These are phyloP conservation scores for Posidonia australis DNA, from an alignment of 106 monocot species.

Conservation along the genomic window DNA sequence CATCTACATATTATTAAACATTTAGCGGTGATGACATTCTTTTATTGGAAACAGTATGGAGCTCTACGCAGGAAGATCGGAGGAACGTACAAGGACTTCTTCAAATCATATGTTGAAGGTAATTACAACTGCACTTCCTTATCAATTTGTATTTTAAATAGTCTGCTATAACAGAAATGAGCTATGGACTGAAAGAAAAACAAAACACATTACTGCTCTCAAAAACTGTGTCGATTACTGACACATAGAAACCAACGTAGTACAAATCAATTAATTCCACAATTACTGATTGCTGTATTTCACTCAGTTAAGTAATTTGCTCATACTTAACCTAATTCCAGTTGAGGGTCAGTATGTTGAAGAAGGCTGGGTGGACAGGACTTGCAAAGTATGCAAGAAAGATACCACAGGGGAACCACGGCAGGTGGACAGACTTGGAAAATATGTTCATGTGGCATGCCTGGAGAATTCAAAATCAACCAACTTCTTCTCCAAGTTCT, in stretches of 20 bases:
- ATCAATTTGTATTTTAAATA: no score
- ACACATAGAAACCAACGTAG: no score
- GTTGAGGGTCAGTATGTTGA: conserved; percentile 96
- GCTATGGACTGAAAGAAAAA: no score
- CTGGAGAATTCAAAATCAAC: conserved; percentile 55
- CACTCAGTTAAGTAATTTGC: no score
- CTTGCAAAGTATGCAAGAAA: conserved; percentile 93
- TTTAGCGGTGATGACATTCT: no score
- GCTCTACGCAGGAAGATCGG: conserved; percentile 95
- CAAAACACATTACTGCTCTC: no score
- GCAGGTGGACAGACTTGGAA: conserved; percentile 76
- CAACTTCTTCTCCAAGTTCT: conserved; percentile 83
- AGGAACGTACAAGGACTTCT: conserved; percentile 98
- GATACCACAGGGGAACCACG: conserved; percentile 83
- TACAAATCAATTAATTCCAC: no score
- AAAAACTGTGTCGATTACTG: no score
- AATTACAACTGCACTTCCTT: neutral
- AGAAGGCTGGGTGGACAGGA: conserved; percentile 99
- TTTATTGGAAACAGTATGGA: conserved; percentile 60
- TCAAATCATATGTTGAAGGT: conserved; percentile 98
- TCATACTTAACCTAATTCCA: conserved; percentile 6
- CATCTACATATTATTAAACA: no score
- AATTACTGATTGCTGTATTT: no score
- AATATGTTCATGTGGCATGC: conserved; percentile 71
- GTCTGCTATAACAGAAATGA: no score